Evolutionary conservation across 2,329 filamentous ascomycete species (phyloP), one percentile per base, ranked within the genome.

Genomic region (Phialemonium atrogriseum): DNA sequence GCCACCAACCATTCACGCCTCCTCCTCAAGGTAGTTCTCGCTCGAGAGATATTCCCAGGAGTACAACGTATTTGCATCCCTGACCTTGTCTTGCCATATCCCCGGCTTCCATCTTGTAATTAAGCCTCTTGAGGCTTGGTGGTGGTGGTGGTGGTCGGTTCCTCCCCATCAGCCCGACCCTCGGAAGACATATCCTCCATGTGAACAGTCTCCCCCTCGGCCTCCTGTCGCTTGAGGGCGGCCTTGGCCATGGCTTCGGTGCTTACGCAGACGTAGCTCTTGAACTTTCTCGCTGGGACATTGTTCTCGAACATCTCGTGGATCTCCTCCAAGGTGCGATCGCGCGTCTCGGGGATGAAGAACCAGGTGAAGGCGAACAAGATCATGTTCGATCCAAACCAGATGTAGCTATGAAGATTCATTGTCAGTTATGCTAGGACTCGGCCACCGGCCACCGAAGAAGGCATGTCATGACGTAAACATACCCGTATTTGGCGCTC

Each of bases 291-390:
- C 12, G 41, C 39, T 7, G 39, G 39, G 10, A 44, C 37, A 3
- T 23, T 29, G 7, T 27, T 25, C 23, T 42, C 38, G 40, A 60
- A 60, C 40, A 69, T 66, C 23, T 56, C 56, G 24, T 66, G 57
- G 29, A 69, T 49, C 49, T 70, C 65, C 47, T 70, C 65, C 25
- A 70, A 55, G 8, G 61, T 66, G 30, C 62, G 56, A 15, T 59
- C 56, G 25, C 56, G 55, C 2, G 62, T 66, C 44, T 67, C 64
- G 0, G 63, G 61, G 17, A 64, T 58, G 29, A 66, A 53, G 37
- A 68, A 59, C 38, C 58, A 70, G 13, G 66, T 50, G 38, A 60
- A 59, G 3, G 55, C 18, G 8, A 49, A 49, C 4, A 54, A 37
- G 8, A 58, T 37, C 8, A 49, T 28, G 27, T 59, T 61, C 3